Conservation (phyloP, 2,329 filamentous ascomycete species). For the Calonectria fujianensis region DNA sequence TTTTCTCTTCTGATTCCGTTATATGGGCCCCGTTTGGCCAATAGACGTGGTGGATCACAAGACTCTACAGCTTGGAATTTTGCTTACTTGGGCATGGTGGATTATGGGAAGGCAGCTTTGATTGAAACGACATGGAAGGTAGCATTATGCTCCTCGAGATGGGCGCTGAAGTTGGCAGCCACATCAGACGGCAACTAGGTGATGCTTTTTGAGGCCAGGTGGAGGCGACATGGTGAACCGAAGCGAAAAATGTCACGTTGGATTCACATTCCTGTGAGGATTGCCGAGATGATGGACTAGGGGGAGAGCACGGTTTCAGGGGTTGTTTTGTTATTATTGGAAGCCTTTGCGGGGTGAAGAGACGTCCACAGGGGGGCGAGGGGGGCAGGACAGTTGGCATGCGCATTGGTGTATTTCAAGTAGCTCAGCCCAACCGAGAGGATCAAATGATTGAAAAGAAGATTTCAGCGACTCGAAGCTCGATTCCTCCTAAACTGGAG, state of each 20-base stretch:
- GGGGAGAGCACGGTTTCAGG: slow-evolving; percentile 49
- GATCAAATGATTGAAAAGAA: slow-evolving; percentile 35
- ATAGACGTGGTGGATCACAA: slow-evolving; percentile 48
- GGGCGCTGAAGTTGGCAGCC: slow-evolving; percentile 9
- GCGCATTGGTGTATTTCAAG: slow-evolving; percentile 31
- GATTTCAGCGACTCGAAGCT: slow-evolving; percentile 15
- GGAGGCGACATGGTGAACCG: slow-evolving; percentile 33
- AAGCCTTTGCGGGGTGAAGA: slow-evolving; percentile 23
- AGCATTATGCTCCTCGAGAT: slow-evolving; percentile 30
- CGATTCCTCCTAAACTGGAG: neutral
- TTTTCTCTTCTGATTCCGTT: slow-evolving; percentile 43
- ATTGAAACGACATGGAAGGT: slow-evolving; percentile 43
- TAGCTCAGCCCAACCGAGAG: slow-evolving; percentile 34
- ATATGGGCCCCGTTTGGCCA: slow-evolving; percentile 41
- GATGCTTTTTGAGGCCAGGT: slow-evolving; percentile 18
- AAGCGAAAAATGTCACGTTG: slow-evolving; percentile 36
- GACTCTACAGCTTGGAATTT: slow-evolving; percentile 45
- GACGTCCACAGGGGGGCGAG: slow-evolving; percentile 8
- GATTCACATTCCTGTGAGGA: slow-evolving; percentile 45
- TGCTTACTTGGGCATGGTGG: slow-evolving; percentile 42
- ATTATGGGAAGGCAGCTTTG: slow-evolving; percentile 38
- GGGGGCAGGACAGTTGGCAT: slow-evolving; percentile 33
- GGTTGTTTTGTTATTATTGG: slow-evolving; percentile 45
- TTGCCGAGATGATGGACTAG: slow-evolving; percentile 37
- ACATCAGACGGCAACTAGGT: slow-evolving; percentile 2